A percentile compares a stretch with the other conserved stretches of the same genome.
Evolutionary conservation across 129 eudicot species (phyloP).

Genomic region (Logfia minima): DNA sequence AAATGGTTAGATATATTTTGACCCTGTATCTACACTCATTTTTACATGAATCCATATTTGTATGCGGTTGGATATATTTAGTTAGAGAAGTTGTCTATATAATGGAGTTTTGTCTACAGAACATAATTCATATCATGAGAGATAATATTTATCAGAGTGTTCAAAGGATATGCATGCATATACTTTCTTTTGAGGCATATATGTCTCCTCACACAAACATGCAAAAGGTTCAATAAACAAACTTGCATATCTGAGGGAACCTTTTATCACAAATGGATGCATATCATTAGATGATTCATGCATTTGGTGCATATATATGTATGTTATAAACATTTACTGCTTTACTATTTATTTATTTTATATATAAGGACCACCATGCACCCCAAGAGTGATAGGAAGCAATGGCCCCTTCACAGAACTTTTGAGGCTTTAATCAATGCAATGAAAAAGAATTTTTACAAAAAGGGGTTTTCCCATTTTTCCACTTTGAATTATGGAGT

Average conservation of each 20-base stretch:
- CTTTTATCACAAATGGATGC: constrained; percentile 10
- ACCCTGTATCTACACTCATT: constrained; percentile 5
- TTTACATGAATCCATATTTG: not conserved
- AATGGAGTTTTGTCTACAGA: not conserved
- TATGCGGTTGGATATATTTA: not conserved
- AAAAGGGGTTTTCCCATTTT: constrained; percentile 31
- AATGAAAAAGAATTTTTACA: constrained; percentile 36
- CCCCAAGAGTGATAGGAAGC: constrained; percentile 25
- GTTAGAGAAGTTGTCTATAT: not conserved
- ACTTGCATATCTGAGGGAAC: constrained; percentile 11
- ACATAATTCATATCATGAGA: not conserved
- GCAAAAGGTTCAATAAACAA: not conserved
- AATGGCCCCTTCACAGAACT: constrained; percentile 42
- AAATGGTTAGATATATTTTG: not conserved
- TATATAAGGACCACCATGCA: constrained; percentile 28
- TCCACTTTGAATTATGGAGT: constrained; percentile 28
- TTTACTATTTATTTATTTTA: not conserved
- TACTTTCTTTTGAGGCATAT: not conserved
- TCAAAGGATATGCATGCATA: not conserved
- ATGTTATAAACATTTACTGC: not conserved
- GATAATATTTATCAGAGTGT: not conserved
- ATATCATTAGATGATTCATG: constrained; percentile 27
- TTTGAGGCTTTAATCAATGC: constrained; percentile 50
- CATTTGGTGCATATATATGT: constrained; percentile 20
- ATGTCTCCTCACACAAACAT: constrained; percentile 4